Base-by-base conservation (phyloP, 2,329 filamentous ascomycete species). In the Graphilbum ipis-grandicollis region DNA sequence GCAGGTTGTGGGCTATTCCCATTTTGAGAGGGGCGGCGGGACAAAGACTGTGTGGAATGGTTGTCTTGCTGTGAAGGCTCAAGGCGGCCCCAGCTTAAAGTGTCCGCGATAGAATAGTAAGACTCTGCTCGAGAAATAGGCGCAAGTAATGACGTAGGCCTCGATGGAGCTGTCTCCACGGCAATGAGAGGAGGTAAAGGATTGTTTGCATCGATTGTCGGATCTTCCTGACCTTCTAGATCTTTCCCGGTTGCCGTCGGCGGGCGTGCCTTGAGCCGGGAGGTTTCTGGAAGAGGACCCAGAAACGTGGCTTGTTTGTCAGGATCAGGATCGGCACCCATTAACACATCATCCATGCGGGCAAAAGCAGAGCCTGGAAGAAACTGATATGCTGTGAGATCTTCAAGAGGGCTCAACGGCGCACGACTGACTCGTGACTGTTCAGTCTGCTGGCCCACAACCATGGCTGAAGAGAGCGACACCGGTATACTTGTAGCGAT, bases 91-190 rank as follows among this genome's bases (percentile, higher is more conserved):
- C 66, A 73, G 47, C 57, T 57, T 43, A 71, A 50, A 5, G 69
- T 73, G 53, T 75, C 70, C 14, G 68, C 68, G 41, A 75, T 54
- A 4, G 63, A 64, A 25, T 52, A 52, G n/a, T 58, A 55, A 10
- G 50, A 28, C 5, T n/a, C 26, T 15, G 6, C 21, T 23, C 21
- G 5, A 10, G 21, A 10, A 23, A 10, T 23, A 10, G 10, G 36
- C 19, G 18, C 17, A 19, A 12, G 19, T 31, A 6, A 21, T 22
- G 21, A 15, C 10, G 15, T 17, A 23, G 21, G 32, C 2, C 5
- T 33, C 35, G 8, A 19, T 14, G n/a, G n/a, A n/a, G n/a, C n/a
- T n/a, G n/a, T n/a, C n/a, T n/a, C n/a, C n/a, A n/a, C n/a, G n/a
- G n/a, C n/a, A n/a, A n/a, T n/a, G n/a, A n/a, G n/a, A n/a, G n/a